Base-by-base conservation (phyloP, 768 basidiomycete genomes). In the Phylloporus arenicola region DNA sequence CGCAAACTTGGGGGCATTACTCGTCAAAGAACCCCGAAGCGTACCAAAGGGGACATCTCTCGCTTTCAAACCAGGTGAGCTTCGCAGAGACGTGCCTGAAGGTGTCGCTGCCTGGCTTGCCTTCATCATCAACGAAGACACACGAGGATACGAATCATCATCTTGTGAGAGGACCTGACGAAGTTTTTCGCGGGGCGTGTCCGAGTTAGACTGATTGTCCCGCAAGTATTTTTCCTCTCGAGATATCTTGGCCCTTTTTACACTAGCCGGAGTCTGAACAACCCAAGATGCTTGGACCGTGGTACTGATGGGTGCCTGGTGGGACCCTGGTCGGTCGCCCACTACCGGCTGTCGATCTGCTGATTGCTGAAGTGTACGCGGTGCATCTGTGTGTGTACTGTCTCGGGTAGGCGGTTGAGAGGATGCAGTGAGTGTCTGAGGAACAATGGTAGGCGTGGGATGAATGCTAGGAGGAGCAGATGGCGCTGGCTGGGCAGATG, bases 131-230 rank as follows among this genome's bases (percentile, higher is more conserved):
- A 59, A 60, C 16, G 58, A 65, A 17, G 57, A 48, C 29, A 54
- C 37, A 39, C 61, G 65, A 45, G 57, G 66, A n/a, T 57, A 57
- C 6, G 52, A 33, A 17, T 58, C 57, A 3, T 53, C 45, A 9
- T 68, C 65, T 43, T 68, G 58, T 24, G 68, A 69, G 33, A 68
- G 68, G 30, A 68, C 57, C 46, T 69, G 57, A 12, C 68, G 67
- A 44, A 68, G 56, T 27, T 68, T 64, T 13, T 50, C 43, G 38
- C 66, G 66, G 0, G 59, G 52, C 5, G 57, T 59, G 19, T 68
- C 66, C 37, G 55, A 37, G 24, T 41, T 31, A 1, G 46, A 45
- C 9, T 54, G 60, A 37, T 58, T 57, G 16, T 55, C 57, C 30
- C 56, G 56, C 34, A 59, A 45, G 42, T 67, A 67, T 47, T 69